Conservation (phyloP, 2,329 filamentous ascomycete species). For the Colletotrichum sp. region DNA sequence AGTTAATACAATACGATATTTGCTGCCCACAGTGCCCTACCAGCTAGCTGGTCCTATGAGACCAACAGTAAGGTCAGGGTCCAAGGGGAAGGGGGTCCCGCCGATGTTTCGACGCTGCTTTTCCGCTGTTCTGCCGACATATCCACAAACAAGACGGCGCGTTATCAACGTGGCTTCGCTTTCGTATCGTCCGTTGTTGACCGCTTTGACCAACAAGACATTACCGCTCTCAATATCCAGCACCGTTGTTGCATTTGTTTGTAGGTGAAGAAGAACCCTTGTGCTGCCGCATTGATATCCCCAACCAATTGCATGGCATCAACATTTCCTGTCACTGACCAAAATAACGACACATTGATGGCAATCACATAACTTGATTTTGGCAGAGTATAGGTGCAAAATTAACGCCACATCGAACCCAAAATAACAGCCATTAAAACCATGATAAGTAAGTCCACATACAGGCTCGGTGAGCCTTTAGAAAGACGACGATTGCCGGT, state of each 20-base stretch:
- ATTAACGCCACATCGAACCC: not conserved
- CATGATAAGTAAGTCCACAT: not conserved
- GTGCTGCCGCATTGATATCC: not conserved
- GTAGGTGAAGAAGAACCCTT: not conserved
- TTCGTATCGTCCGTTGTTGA: not conserved
- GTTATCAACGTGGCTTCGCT: not conserved
- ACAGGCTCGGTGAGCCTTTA: not conserved
- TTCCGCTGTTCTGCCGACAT: not conserved
- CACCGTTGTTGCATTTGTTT: not conserved
- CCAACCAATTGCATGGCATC: not conserved
- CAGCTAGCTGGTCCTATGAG: no score
- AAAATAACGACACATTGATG: not conserved
- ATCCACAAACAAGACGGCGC: not conserved
- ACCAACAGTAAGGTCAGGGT: slow-evolving; percentile 1
- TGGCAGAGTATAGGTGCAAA: not conserved
- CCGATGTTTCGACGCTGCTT: not conserved
- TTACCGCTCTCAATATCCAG: not conserved
- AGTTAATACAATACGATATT: no score
- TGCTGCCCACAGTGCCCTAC: no score
- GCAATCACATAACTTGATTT: not conserved
- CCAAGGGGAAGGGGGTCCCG: not conserved
- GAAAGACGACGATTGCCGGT: not conserved
- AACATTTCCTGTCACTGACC: not conserved
- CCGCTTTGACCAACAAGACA: not conserved
- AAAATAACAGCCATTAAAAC: not conserved